These are phyloP conservation scores for Chalciporus pseudorubinellus DNA, from an alignment of 768 basidiomycete species.

Conservation along the genomic window DNA sequence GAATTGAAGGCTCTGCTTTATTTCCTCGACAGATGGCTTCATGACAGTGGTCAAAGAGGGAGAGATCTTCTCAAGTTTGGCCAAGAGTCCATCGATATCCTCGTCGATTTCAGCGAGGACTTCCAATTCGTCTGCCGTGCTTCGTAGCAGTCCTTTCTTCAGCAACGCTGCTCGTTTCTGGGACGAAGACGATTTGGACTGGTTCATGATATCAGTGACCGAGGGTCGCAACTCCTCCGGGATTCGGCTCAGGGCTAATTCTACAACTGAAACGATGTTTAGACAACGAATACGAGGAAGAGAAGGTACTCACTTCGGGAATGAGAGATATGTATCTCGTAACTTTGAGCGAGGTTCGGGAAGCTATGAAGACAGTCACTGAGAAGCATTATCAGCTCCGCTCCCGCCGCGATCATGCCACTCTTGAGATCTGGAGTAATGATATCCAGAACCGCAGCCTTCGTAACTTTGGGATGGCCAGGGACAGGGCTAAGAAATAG, in stretches of 20 bases:
- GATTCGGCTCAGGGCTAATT: slow-evolving; percentile 59
- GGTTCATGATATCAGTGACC: slow-evolving; percentile 63
- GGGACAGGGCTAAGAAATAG: slow-evolving; percentile 49
- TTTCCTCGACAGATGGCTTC: slow-evolving; percentile 52
- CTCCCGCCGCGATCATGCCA: slow-evolving; percentile 67
- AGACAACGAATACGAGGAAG: neutral
- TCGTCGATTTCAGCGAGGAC: slow-evolving; percentile 62
- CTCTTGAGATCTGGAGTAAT: slow-evolving; percentile 68
- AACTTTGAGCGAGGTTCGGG: slow-evolving; percentile 62
- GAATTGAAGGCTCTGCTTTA: slow-evolving; percentile 60
- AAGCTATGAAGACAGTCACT: slow-evolving; percentile 68
- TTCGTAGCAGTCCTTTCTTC: slow-evolving; percentile 67
- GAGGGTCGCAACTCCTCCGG: slow-evolving; percentile 53
- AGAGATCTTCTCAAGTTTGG: slow-evolving; percentile 58
- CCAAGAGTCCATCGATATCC: slow-evolving; percentile 56
- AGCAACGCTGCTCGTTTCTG: slow-evolving; percentile 69
- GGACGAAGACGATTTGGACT: slow-evolving; percentile 59
- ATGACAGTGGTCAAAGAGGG: slow-evolving; percentile 50
- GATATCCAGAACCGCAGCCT: slow-evolving; percentile 81
- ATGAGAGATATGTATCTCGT: slow-evolving; percentile 79
- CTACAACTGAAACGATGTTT: slow-evolving; percentile 51
- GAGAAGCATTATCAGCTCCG: slow-evolving; percentile 69
- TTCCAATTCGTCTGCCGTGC: slow-evolving; percentile 73
- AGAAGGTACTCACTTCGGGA: slow-evolving; percentile 53
- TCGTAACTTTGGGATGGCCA: slow-evolving; percentile 70